phyloP scores from a whole-genome alignment of 768 basidiomycete genomes.

The Phanerochaete sordida region DNA sequence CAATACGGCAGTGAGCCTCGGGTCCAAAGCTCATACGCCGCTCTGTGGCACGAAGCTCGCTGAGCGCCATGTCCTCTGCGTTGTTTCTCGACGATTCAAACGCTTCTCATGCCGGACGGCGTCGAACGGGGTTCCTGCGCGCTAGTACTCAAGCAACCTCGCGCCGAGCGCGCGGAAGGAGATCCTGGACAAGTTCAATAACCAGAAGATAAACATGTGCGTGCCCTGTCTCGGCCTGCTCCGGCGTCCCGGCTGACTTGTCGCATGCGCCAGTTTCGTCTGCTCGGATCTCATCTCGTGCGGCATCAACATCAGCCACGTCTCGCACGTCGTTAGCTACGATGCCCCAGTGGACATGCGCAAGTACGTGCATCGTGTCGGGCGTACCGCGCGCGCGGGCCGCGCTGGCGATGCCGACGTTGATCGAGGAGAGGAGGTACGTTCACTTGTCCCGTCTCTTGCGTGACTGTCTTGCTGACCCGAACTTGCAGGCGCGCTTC shows the following conservation, averaged over 20 bases:
- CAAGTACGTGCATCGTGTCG: conserved; percentile 97
- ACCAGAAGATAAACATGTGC: conserved; percentile 80
- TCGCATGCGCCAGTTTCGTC: conserved; percentile 56
- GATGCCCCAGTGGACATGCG: conserved; percentile 97
- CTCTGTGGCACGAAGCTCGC: too few relatives aligned
- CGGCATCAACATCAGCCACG: conserved; percentile 91
- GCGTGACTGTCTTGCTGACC: background rate
- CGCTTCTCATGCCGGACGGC: too few relatives aligned
- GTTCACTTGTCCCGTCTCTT: background rate
- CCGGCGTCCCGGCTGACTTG: background rate
- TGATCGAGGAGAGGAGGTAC: conserved; percentile 91
- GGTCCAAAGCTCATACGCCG: too few relatives aligned
- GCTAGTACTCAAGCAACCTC: conserved; percentile 91
- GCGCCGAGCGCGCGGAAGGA: conserved; percentile 64
- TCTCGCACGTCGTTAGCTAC: conserved; percentile 92
- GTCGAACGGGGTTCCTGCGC: too few relatives aligned
- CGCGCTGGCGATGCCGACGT: conserved; percentile 80
- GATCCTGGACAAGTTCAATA: conserved; percentile 78
- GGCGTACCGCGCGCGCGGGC: conserved; percentile 93
- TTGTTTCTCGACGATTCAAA: too few relatives aligned
- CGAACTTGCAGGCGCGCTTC: conserved; percentile 66
- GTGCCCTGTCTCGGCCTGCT: conserved; percentile 21
- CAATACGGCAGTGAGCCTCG: too few relatives aligned
- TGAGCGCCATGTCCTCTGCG: too few relatives aligned
- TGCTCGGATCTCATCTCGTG: conserved; percentile 96